Evolutionary conservation across 768 basidiomycete genomes (phyloP).

Genomic region (Strobilomyces dryophilus): DNA sequence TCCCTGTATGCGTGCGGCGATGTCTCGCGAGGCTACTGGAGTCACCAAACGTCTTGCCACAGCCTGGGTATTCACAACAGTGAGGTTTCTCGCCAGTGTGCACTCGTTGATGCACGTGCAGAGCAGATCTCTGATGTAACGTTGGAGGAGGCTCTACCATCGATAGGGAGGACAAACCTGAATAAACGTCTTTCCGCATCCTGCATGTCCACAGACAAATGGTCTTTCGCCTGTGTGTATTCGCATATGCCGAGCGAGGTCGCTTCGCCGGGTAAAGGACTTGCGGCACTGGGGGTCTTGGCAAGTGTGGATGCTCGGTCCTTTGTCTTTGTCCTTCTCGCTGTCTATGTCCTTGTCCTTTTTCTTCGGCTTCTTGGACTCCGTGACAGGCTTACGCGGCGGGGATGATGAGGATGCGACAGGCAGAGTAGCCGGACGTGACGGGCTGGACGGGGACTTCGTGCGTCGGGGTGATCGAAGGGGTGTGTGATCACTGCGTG

Average conservation of each 20-base stretch:
- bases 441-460: conserved; percentile 35
- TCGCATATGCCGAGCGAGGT: conserved; percentile 79
- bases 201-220: conserved; percentile 64
- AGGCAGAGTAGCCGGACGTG: conserved; percentile 34
- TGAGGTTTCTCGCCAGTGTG: conserved; percentile 95
- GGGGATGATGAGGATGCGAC: conserved; percentile 51
- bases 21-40: conserved; percentile 91
- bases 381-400: conserved; percentile 20
- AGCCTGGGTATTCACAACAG: conserved; percentile 84
- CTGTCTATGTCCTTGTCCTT: conserved; percentile 22
- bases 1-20: conserved; percentile 84
- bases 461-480: conserved; percentile 22
- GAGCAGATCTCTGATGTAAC: conserved; percentile 67
- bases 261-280: conserved; percentile 78
- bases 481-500: conserved; percentile 19
- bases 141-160: conserved; percentile 6
- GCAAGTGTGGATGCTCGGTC: conserved; percentile 55
- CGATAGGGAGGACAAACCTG: conserved; percentile 50
- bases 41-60: conserved; percentile 85
- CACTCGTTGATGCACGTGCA: conserved; percentile 84
- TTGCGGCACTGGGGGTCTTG: conserved; percentile 73
- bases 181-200: conserved; percentile 89
- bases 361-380: conserved; percentile 26
- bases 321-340: conserved; percentile 42
- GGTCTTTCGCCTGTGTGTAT: conserved; percentile 92